These are phyloP conservation scores for Kwoniella mangroviensis DNA, from an alignment of 768 basidiomycete genomes.

Conservation along the genomic window DNA sequence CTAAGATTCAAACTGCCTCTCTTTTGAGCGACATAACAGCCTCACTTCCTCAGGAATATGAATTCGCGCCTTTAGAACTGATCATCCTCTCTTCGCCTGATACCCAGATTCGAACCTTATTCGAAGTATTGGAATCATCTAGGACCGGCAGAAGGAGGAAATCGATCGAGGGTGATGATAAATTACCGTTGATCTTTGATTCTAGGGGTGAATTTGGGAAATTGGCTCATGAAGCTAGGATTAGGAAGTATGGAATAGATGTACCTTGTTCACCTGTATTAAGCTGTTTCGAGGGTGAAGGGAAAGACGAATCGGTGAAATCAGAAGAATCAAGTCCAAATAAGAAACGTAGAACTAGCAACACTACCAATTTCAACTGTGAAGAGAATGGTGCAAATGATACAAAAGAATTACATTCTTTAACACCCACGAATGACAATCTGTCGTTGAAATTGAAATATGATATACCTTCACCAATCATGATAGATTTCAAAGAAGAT, in stretches of 20 bases:
- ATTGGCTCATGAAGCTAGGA: constrained; percentile 17
- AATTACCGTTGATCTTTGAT: constrained; percentile 31
- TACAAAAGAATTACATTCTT: background rate
- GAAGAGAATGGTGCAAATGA: background rate
- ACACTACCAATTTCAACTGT: too few relatives aligned
- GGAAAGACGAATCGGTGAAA: background rate
- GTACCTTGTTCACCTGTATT: constrained; percentile 4
- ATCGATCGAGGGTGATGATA: constrained; percentile 8
- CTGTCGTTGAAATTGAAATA: constrained; percentile 8
- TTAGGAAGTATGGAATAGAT: constrained; percentile 1
- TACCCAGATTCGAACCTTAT: constrained; percentile 18
- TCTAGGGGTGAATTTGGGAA: constrained; percentile 22
- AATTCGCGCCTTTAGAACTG: constrained; percentile 24
- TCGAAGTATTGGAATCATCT: constrained; percentile 16
- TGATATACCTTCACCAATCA: constrained; percentile 26
- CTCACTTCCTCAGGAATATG: constrained; percentile 14
- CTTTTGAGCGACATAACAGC: background rate
- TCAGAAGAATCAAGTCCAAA: background rate
- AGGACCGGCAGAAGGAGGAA: background rate
- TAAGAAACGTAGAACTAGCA: too few relatives aligned
- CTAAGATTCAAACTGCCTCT: constrained; percentile 6
- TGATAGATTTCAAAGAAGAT: constrained; percentile 33
- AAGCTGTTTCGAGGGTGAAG: background rate
- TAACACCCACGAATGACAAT: constrained; percentile 2
- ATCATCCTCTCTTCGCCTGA: constrained; percentile 15